phyloP scores from a whole-genome alignment of 176 grass and related monocot genomes.

The Carex cristatella region DNA sequence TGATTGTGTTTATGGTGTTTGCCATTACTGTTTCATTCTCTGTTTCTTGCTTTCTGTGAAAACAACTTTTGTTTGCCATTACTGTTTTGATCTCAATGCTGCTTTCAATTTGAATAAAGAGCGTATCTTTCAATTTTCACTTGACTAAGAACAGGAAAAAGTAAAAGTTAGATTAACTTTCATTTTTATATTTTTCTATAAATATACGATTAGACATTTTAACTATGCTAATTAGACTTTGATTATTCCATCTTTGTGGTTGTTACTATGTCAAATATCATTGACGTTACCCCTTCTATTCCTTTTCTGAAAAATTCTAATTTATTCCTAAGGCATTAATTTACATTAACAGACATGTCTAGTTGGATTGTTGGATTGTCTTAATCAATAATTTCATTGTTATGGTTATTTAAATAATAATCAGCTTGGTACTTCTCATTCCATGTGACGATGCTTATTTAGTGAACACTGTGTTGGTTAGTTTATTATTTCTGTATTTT shows the following conservation, averaged over 20 bases:
- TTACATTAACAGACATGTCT: neutral
- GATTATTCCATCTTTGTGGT: neutral
- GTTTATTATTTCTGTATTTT: neutral
- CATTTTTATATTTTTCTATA: neutral
- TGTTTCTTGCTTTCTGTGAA: neutral
- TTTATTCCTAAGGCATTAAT: neutral
- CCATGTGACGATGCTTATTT: slow-evolving; percentile 16
- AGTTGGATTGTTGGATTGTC: slow-evolving; percentile 13
- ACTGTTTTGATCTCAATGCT: neutral
- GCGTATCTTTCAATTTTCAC: neutral
- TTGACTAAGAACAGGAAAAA: slow-evolving; percentile 9
- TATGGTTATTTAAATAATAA: neutral
- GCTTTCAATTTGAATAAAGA: neutral
- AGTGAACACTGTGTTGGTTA: neutral
- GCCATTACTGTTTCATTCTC: neutral
- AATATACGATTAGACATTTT: slow-evolving; percentile 11
- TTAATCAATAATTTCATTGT: neutral
- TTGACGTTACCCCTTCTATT: neutral
- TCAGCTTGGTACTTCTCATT: neutral
- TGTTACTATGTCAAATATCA: slow-evolving; percentile 15
- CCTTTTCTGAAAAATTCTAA: neutral
- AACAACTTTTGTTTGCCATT: neutral
- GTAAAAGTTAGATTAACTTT: neutral
- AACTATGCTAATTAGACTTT: slow-evolving; percentile 12
- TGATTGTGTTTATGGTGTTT: neutral